Evolutionary conservation across 192 early-diverging fungal genomes (phyloP).

Genomic region (Kickxella alabastrina): DNA sequence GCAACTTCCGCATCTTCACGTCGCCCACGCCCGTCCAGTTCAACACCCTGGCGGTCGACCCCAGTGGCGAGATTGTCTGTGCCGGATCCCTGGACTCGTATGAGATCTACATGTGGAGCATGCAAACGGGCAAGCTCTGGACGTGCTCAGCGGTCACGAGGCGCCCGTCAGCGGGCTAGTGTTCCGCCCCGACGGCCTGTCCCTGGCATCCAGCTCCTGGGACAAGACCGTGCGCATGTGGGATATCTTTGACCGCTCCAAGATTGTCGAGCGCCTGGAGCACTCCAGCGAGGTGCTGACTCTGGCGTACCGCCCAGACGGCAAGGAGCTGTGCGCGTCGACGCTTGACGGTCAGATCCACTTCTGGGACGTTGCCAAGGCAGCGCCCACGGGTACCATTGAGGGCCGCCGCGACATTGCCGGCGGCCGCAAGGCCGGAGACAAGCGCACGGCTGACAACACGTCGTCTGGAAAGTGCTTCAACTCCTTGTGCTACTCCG

Average conservation of each 20-base stretch:
- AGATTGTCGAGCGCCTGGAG: conserved; percentile 70
- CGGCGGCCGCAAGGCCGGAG: conserved; percentile 77
- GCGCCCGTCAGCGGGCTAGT: conserved; percentile 82
- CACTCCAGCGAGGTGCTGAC: conserved; percentile 84
- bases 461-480: conserved; percentile 82
- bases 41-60: conserved; percentile 86
- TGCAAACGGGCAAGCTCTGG: conserved; percentile 98
- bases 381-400: conserved; percentile 66
- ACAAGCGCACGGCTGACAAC: conserved; percentile 79
- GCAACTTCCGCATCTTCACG: conserved; percentile 98
- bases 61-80: conserved; percentile 94
- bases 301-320: conserved; percentile 85
- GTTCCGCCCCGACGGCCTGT: conserved; percentile 80
- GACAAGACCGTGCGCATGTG: conserved; percentile 84
- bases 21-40: conserved; percentile 96
- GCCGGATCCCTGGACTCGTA: conserved; percentile 92
- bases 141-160: conserved; percentile 89
- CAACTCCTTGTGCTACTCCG: conserved; percentile 89
- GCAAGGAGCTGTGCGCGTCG: conserved; percentile 77
- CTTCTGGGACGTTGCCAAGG: conserved; percentile 88
- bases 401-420: conserved; percentile 93
- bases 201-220: conserved; percentile 88
- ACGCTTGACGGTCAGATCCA: conserved; percentile 90
- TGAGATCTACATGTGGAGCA: conserved; percentile 97
- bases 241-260: conserved; percentile 90